A percentile compares a stretch with the other conserved stretches of the same genome.
Conservation (phyloP, 306 rosid genomes). For the Astragalus glycyphyllos region DNA sequence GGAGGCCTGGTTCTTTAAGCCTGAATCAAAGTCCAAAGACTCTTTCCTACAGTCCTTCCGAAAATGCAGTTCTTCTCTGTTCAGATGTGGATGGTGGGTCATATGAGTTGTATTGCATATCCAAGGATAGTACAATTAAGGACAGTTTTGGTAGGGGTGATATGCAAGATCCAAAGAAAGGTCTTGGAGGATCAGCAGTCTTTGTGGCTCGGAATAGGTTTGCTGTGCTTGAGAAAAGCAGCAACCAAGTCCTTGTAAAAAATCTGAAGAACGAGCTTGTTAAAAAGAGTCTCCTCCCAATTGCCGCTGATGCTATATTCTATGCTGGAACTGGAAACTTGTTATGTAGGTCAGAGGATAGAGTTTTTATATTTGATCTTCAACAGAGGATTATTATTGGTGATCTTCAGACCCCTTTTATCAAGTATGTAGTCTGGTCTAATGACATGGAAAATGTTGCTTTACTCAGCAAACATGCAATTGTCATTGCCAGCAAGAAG, state of each 20-base stretch:
- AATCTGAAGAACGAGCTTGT: slow-evolving; percentile 77
- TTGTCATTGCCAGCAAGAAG: slow-evolving; percentile 81
- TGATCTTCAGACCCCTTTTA: slow-evolving; percentile 84
- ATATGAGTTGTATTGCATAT: slow-evolving; percentile 81
- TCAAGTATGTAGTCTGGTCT: slow-evolving; percentile 91
- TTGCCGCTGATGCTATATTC: slow-evolving; percentile 80
- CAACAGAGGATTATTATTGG: slow-evolving; percentile 82
- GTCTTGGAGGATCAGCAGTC: slow-evolving; percentile 90
- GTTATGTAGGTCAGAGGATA: slow-evolving; percentile 86
- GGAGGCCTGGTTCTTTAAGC: slow-evolving; percentile 80
- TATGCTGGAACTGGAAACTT: slow-evolving; percentile 90
- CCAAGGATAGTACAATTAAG: slow-evolving; percentile 53
- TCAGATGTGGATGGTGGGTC: slow-evolving; percentile 92
- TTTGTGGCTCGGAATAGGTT: slow-evolving; percentile 93
- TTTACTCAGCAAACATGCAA: slow-evolving; percentile 92
- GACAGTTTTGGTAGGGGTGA: slow-evolving; percentile 82
- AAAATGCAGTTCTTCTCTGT: slow-evolving; percentile 89
- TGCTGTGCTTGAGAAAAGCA: slow-evolving; percentile 86
- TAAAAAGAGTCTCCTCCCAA: slow-evolving; percentile 75
- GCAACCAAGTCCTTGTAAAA: slow-evolving; percentile 71
- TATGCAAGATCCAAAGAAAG: slow-evolving; percentile 87
- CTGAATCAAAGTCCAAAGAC: slow-evolving; percentile 91
- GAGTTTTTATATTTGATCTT: slow-evolving; percentile 80
- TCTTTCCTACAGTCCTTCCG: slow-evolving; percentile 82
- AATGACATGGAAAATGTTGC: slow-evolving; percentile 88